These are phyloP conservation scores for Dalbergia cultrata DNA, from an alignment of 306 rosid species.

Conservation along the genomic window DNA sequence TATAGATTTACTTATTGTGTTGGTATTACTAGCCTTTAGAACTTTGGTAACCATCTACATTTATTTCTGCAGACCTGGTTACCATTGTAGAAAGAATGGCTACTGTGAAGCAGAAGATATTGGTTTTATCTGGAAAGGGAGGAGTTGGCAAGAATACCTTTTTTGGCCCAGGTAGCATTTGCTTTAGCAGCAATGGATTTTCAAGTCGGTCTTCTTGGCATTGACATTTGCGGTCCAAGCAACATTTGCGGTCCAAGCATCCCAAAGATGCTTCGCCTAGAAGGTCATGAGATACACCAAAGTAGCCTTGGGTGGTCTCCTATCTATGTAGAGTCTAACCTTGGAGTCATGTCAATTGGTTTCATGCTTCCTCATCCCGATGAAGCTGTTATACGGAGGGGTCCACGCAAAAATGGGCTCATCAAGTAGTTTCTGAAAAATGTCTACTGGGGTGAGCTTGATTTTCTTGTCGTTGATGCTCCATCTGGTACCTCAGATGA, in stretches of 20 bases:
- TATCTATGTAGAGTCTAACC: constrained; percentile 88
- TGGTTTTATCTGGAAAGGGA: constrained; percentile 92
- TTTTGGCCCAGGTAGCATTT: constrained; percentile 86
- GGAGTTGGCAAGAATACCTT: constrained; percentile 99
- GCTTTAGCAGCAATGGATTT: constrained; percentile 87
- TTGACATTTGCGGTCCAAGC: too few species aligned
- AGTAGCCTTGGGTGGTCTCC: constrained; percentile 99
- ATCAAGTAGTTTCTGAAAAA: constrained; percentile 91
- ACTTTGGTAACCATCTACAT: constrained; percentile 6
- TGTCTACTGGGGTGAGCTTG: constrained; percentile 93
- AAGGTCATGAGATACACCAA: constrained; percentile 91
- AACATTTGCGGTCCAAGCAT: constrained; percentile 99
- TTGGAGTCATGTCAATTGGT: constrained; percentile 94
- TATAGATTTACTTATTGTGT: background rate
- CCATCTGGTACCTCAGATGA: constrained; percentile 99
- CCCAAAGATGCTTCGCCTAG: constrained; percentile 95
- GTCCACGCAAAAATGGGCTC: constrained; percentile 89
- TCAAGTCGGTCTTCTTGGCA: constrained; percentile 96
- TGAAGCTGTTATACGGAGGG: constrained; percentile 88
- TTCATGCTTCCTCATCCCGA: constrained; percentile 89
- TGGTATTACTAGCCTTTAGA: background rate
- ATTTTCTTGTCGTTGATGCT: constrained; percentile 90
- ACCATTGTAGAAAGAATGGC: constrained; percentile 92
- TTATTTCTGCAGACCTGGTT: constrained; percentile 71
- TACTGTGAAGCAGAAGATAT: constrained; percentile 91